Evolutionary conservation across 2,329 filamentous ascomycete genomes (phyloP).

Genomic region (Chalara sp.): DNA sequence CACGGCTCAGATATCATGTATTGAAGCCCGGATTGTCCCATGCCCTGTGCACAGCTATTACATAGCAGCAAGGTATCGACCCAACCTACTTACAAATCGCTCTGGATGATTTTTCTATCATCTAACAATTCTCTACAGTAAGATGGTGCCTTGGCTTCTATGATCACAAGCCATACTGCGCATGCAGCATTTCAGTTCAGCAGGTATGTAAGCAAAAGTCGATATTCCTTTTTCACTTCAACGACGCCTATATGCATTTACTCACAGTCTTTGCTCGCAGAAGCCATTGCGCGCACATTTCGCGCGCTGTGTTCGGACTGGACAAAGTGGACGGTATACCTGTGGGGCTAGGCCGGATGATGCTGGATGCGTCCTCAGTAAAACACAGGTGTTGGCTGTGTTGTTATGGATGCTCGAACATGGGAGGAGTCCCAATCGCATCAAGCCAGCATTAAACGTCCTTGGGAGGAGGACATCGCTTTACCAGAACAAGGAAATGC

Average conservation of each 20-base stretch:
- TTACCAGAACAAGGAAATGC: constrained; percentile 7
- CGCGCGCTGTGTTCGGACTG: background rate
- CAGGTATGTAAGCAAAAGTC: constrained; percentile 2
- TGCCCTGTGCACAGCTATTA: constrained; percentile 12
- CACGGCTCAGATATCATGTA: constrained; percentile 1
- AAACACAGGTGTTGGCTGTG: constrained; percentile 18
- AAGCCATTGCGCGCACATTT: background rate
- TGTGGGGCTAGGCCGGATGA: constrained; percentile 1
- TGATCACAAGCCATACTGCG: background rate
- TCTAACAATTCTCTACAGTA: background rate
- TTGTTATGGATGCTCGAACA: constrained; percentile 23
- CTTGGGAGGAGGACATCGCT: constrained; percentile 20
- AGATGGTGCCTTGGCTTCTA: background rate
- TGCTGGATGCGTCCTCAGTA: constrained; percentile 13
- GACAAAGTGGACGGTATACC: background rate
- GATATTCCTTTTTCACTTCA: background rate
- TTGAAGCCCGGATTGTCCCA: constrained; percentile 11
- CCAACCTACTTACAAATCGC: background rate
- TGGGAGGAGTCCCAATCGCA: constrained; percentile 20
- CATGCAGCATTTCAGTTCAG: background rate
- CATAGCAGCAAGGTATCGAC: constrained; percentile 3
- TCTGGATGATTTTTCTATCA: background rate
- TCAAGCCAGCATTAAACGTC: constrained; percentile 22
- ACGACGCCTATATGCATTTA: background rate
- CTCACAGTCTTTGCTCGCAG: background rate